Conservation (phyloP, 257 asterid species). For the Solanum pimpinellifolium region DNA sequence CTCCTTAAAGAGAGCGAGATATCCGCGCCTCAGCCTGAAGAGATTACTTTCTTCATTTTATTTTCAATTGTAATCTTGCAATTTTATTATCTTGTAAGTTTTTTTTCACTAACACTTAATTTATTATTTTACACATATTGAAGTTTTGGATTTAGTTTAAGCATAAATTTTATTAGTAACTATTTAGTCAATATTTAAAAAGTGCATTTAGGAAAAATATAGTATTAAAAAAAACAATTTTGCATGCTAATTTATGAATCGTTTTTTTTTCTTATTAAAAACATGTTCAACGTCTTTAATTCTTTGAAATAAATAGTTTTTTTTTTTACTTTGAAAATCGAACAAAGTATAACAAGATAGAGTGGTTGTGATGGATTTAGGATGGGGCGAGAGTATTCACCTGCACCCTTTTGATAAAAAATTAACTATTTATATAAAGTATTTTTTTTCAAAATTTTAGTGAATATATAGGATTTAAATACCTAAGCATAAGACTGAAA, state of each 20-base stretch:
- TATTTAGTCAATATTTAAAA: neutral
- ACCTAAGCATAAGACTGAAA: rapidly evolving
- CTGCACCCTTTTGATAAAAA: neutral
- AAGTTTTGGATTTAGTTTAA: neutral
- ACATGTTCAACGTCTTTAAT: neutral
- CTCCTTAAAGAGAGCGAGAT: too few species aligned
- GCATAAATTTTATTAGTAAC: neutral
- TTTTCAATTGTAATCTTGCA: too few species aligned
- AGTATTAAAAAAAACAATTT: neutral
- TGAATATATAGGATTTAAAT: too few species aligned
- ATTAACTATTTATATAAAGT: too few species aligned
- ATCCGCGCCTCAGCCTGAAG: too few species aligned
- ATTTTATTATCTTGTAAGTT: too few species aligned
- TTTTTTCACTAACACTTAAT: neutral
- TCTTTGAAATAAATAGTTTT: neutral
- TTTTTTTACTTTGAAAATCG: neutral
- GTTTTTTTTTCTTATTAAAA: neutral
- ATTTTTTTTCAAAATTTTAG: too few species aligned
- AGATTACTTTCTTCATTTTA: too few species aligned
- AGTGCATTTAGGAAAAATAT: neutral
- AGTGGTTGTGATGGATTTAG: neutral
- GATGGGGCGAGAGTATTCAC: neutral
- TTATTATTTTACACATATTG: neutral
- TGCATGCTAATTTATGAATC: neutral
- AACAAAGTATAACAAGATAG: neutral